Percentiles rank a stretch among this genome's conserved stretches.
These are phyloP conservation scores for Kwoniella botswanensis DNA, from an alignment of 768 basidiomycete genomes.

Conservation along the genomic window DNA sequence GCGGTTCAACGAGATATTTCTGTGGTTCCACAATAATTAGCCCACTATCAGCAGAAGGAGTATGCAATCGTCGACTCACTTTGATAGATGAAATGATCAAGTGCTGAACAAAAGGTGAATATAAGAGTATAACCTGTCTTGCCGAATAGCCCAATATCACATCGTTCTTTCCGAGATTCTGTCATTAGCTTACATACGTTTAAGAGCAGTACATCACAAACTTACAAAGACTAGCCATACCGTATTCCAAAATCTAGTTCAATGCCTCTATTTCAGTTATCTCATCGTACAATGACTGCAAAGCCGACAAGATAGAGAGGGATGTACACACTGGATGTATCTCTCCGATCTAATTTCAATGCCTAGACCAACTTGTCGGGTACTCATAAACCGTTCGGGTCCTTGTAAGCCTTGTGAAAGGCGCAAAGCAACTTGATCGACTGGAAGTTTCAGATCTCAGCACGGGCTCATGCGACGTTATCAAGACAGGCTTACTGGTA, in stretches of 20 bases:
- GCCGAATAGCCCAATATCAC: slow-evolving; percentile 79
- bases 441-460: slow-evolving; percentile 53
- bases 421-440: slow-evolving; percentile 69
- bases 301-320: no score
- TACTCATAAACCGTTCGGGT: slow-evolving; percentile 60
- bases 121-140: slow-evolving; percentile 65
- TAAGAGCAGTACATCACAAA: not conserved
- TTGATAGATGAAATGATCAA: slow-evolving; percentile 55
- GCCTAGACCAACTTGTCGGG: slow-evolving; percentile 52
- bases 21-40: slow-evolving; percentile 27
- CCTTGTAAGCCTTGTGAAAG: slow-evolving; percentile 63
- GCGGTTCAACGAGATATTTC: slow-evolving; percentile 61
- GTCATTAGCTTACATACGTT: not conserved
- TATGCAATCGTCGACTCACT: slow-evolving; percentile 57
- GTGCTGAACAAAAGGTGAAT: slow-evolving; percentile 59
- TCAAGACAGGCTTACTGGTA: slow-evolving; percentile 12
- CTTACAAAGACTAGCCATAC: slow-evolving; percentile 77
- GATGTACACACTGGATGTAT: slow-evolving; percentile 69
- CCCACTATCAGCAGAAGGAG: not conserved
- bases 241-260: slow-evolving; percentile 79
- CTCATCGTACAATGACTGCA: no score
- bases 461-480: not conserved
- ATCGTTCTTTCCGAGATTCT: slow-evolving; percentile 66
- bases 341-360: slow-evolving; percentile 62
- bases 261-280: no score